Percentiles rank a stretch among this genome's conserved stretches.
These are phyloP conservation scores for Trichoderma breve DNA, from an alignment of 2,329 filamentous ascomycete genomes.

Conservation along the genomic window DNA sequence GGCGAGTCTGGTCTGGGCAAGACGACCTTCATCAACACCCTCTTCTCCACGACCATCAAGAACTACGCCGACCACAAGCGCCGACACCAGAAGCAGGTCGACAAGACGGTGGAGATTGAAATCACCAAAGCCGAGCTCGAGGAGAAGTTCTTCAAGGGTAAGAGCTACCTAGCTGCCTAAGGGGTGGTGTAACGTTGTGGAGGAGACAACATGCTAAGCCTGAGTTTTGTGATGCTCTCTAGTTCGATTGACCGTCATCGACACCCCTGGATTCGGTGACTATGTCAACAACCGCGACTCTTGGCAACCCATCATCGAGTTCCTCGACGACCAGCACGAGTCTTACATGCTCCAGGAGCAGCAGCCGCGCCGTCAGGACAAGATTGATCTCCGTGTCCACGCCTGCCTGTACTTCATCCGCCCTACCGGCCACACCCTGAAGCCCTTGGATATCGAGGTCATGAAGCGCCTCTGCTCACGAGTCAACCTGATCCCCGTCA, in stretches of 20 bases:
- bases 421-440: conserved; percentile 95
- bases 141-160: conserved; percentile 99
- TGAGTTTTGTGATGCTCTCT: conserved; percentile 19
- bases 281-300: conserved; percentile 99
- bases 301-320: conserved; percentile 99
- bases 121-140: conserved; percentile 99
- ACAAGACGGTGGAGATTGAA: conserved; percentile 99
- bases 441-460: conserved; percentile 98
- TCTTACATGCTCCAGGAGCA: conserved; percentile 99
- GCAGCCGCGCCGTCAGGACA: conserved; percentile 94
- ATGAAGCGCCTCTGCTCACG: conserved; percentile 99
- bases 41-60: conserved; percentile 99
- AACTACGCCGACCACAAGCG: conserved; percentile 99
- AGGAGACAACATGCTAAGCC: neutral
- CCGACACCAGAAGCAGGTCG: conserved; percentile 97
- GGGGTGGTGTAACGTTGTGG: neutral
- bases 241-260: conserved; percentile 98
- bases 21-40: conserved; percentile 99
- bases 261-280: conserved; percentile 98
- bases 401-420: conserved; percentile 99
- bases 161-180: conserved; percentile 19
- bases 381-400: conserved; percentile 98
- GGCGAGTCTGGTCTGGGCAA: conserved; percentile 98
- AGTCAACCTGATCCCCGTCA: conserved; percentile 96
- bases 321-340: conserved; percentile 99